Conservation (phyloP, 495 filamentous ascomycete genomes). For the Jackrogersella multiformis region DNA sequence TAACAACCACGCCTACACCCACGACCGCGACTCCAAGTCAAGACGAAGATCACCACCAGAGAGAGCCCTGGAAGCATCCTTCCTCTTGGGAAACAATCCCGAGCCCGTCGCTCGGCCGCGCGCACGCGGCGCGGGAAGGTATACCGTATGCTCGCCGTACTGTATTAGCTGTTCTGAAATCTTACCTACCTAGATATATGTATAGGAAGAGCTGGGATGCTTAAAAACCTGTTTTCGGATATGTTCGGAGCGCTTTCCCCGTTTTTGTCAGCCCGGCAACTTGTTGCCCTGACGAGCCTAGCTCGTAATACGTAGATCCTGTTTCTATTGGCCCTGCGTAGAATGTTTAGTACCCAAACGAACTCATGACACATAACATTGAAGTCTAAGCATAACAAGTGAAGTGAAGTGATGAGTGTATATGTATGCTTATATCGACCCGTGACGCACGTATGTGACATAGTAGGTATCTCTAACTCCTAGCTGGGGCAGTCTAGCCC, state of each 20-base stretch:
- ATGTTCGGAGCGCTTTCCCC: neutral
- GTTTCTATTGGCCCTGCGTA: neutral
- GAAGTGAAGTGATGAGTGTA: neutral
- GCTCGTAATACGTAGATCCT: neutral
- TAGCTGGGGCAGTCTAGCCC: slow-evolving; percentile 27
- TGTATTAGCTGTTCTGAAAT: no score
- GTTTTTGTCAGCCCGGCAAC: neutral
- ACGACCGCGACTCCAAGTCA: neutral
- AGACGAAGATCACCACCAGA: neutral
- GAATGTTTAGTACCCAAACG: neutral
- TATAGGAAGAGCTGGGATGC: no score
- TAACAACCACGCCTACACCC: no score
- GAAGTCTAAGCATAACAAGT: neutral
- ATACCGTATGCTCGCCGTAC: neutral
- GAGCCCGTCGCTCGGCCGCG: neutral
- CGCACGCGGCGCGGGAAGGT: neutral
- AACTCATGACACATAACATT: neutral
- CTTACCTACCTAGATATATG: no score
- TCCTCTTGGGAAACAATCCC: neutral
- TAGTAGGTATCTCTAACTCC: slow-evolving; percentile 23
- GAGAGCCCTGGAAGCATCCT: neutral
- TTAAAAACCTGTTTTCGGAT: slow-evolving; percentile 1
- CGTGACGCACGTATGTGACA: slow-evolving; percentile 29
- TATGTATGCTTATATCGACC: slow-evolving; percentile 30
- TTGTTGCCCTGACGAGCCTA: neutral